Evolutionary conservation across 1,284 basidiomycete species (phyloP).

Genomic region (Pseudozyma thailandica): DNA sequence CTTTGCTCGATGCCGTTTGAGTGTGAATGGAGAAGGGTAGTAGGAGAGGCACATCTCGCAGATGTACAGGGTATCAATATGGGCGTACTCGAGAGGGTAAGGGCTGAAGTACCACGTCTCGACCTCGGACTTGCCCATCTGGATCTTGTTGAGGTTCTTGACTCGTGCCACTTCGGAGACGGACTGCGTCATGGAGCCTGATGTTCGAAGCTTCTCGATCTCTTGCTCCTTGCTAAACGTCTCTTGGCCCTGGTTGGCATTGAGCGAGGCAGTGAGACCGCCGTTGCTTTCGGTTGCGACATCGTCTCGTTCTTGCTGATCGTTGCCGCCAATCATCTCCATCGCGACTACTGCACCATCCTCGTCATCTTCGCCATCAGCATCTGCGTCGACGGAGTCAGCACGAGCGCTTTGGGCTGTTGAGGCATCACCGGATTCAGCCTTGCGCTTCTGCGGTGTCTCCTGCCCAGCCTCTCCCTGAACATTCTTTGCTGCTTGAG

Average conservation of each 20-base stretch:
- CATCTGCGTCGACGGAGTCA: slow-evolving; percentile 69
- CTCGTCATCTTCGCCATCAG: slow-evolving; percentile 70
- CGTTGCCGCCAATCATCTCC: slow-evolving; percentile 69
- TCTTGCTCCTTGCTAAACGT: slow-evolving; percentile 91
- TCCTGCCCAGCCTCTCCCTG: slow-evolving; percentile 68
- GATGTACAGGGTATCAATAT: slow-evolving; percentile 92
- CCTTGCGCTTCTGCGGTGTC: slow-evolving; percentile 76
- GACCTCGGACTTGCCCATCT: slow-evolving; percentile 95
- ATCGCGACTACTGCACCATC: slow-evolving; percentile 69
- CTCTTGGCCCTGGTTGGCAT: slow-evolving; percentile 68
- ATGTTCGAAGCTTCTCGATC: slow-evolving; percentile 96
- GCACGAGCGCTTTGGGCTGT: slow-evolving; percentile 31
- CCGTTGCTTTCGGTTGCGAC: slow-evolving; percentile 41
- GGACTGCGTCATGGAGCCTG: slow-evolving; percentile 98
- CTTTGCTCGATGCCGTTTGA: slow-evolving; percentile 81
- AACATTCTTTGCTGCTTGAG: slow-evolving; percentile 73
- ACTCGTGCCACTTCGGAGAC: slow-evolving; percentile 96
- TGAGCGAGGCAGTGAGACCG: slow-evolving; percentile 71
- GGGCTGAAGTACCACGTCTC: slow-evolving; percentile 99
- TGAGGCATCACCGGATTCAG: slow-evolving; percentile 72
- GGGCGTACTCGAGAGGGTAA: slow-evolving; percentile 96
- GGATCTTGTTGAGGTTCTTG: slow-evolving; percentile 96
- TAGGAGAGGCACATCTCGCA: slow-evolving; percentile 88
- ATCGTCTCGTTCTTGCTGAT: slow-evolving; percentile 56
- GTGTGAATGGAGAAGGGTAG: slow-evolving; percentile 54